Conservation (phyloP, 192 early-diverging fungal genomes). For the Diversispora epigaea region DNA sequence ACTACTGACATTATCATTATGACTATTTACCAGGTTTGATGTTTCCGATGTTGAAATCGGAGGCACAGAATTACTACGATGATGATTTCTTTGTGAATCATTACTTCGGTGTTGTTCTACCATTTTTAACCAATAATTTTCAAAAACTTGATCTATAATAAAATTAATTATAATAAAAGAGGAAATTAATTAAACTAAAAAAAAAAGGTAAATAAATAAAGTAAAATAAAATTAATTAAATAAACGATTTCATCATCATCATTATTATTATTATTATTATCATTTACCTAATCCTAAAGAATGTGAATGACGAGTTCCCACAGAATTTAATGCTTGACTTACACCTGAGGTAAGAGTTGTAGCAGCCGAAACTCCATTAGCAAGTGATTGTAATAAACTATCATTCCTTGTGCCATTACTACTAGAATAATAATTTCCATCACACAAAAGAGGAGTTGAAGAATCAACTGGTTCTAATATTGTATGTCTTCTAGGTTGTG, state of each 20-base stretch:
- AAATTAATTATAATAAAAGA: not conserved
- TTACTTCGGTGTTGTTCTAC: not conserved
- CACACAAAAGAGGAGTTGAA: constrained; percentile 31
- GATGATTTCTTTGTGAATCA: constrained; percentile 17
- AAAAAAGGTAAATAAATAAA: not conserved
- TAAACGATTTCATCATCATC: no score
- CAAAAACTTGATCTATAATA: constrained; percentile 26
- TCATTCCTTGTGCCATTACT: constrained; percentile 25
- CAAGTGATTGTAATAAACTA: constrained; percentile 32
- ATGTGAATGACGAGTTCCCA: constrained; percentile 44
- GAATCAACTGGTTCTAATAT: not conserved
- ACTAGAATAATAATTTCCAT: constrained; percentile 17
- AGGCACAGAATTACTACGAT: constrained; percentile 23
- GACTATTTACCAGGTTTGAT: not conserved
- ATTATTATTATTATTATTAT: no score
- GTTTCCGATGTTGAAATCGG: constrained; percentile 16
- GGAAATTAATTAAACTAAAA: not conserved
- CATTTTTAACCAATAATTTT: constrained; percentile 23
- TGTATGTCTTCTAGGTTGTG: not conserved
- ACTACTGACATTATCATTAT: no score
- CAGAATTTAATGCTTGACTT: constrained; percentile 34
- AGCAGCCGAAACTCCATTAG: constrained; percentile 18
- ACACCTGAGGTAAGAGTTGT: constrained; percentile 31
- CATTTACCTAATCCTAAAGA: constrained; percentile 39
- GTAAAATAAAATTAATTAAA: not conserved